These are phyloP conservation scores for Penicillium argentinense DNA, from an alignment of 495 filamentous ascomycete species.

Conservation along the genomic window DNA sequence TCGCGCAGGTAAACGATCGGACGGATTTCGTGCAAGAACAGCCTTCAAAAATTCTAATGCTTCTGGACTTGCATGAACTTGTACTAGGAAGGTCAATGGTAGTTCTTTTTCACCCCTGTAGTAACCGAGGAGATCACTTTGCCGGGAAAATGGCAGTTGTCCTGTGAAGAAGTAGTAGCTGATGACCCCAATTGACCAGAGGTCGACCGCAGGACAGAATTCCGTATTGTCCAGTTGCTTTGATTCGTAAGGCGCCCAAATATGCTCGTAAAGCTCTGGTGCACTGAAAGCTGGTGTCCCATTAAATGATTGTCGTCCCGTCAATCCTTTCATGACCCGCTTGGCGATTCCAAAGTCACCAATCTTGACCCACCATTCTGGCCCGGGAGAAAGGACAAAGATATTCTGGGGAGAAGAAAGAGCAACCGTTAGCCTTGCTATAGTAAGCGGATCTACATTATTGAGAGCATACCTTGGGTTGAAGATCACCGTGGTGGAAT, in stretches of 20 bases:
- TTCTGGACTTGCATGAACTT: slow-evolving; percentile 1
- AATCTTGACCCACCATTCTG: slow-evolving; percentile 47
- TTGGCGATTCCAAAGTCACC: slow-evolving; percentile 54
- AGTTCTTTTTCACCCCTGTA: slow-evolving; percentile 1
- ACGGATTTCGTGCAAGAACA: slow-evolving; percentile 1
- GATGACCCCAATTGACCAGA: slow-evolving; percentile 13
- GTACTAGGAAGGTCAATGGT: background rate
- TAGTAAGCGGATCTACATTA: background rate
- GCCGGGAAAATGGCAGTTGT: slow-evolving; percentile 3
- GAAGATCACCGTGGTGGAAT: slow-evolving; percentile 29
- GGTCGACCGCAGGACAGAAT: slow-evolving; percentile 3
- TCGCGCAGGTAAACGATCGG: background rate
- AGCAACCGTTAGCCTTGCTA: background rate
- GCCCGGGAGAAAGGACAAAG: slow-evolving; percentile 24
- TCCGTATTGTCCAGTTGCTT: background rate
- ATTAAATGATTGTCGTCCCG: slow-evolving; percentile 22
- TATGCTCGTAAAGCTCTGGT: slow-evolving; percentile 31
- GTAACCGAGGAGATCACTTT: slow-evolving; percentile 7
- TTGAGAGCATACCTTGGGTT: slow-evolving; percentile 15
- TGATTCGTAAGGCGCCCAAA: background rate
- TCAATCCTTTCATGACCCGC: slow-evolving; percentile 24
- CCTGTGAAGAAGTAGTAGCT: slow-evolving; percentile 6
- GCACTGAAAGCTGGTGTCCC: slow-evolving; percentile 37
- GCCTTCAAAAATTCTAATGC: background rate
- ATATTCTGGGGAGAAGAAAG: slow-evolving; percentile 27